Base-by-base conservation (phyloP, 805 yeast species). In the Hanseniaspora meyeri region DNA sequence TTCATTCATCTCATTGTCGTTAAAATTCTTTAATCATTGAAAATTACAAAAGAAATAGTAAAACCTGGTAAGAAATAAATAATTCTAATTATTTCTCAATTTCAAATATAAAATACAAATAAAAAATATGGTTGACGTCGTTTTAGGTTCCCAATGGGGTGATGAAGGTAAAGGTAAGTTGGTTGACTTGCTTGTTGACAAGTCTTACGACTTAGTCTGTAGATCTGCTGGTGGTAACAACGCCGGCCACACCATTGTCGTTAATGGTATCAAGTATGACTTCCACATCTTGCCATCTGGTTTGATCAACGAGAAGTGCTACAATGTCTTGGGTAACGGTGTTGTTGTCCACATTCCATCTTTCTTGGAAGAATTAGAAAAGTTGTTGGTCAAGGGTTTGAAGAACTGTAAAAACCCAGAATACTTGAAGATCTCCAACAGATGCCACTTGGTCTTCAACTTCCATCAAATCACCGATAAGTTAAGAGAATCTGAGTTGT, bases 251-350 rank as follows among this genome's bases (percentile, higher is more conserved):
- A 93, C 99, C 46, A 93, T 93, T 66, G 97, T 93, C 50, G 98
- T 89, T 52, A 82, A 82, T 59, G 84, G 82, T 48, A 78, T 77
- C 65, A 91, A 89, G 72, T 93, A 90, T 69, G 98, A 93, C 70
- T 93, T 93, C 84, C 98, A 93, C 74, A 91, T 93, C 96, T 80
- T 93, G 60, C 98, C 98, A 19, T 87, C 96, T 10, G 98, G 98
- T n/a, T 79, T 93, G 61, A 95, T 93, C 59, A 93, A 93, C 70
- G 89, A 93, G 59, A 84, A 85, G 58, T 93, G 98, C 74, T 73
- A 77, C 64, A 93, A 93, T 73, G 73, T 93, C 63, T 80, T 93
- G 62, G 98, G 98, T 59, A 84, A 91, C 34, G 98, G 98, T 68
- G 98, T 93, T 49, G 98, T 93, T 60, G 79, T 93, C 62, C 97